These are phyloP conservation scores for Pseudogymnoascus sp. DNA, from an alignment of 2,329 filamentous ascomycete genomes.

Conservation along the genomic window DNA sequence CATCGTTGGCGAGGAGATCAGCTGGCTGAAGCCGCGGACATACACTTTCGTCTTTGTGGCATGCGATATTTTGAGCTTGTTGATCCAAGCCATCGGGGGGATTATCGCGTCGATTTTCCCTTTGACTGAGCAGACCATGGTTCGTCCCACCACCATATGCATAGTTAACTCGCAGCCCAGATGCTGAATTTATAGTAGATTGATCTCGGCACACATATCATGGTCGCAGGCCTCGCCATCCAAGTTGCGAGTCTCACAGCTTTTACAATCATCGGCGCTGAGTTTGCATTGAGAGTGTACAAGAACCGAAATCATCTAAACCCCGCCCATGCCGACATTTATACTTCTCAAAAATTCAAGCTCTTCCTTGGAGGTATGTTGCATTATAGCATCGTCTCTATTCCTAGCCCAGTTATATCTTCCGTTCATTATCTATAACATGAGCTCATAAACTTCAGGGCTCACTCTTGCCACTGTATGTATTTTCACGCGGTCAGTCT, in stretches of 20 bases:
- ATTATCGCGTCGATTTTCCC: conserved; percentile 44
- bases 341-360: conserved; percentile 14
- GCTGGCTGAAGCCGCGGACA: conserved; percentile 36
- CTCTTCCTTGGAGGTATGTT: conserved; percentile 13
- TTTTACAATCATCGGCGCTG: conserved; percentile 20
- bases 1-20: conserved; percentile 41
- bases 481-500: conserved; percentile 47
- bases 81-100: conserved; percentile 51
- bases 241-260: conserved; percentile 45
- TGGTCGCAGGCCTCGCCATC: conserved; percentile 50
- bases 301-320: conserved; percentile 7
- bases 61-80: conserved; percentile 52
- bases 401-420: background rate
- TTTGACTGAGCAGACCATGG: conserved; percentile 30
- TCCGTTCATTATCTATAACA: background rate
- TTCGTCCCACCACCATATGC: conserved; percentile 14
- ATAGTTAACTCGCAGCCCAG: background rate
- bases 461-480: conserved; percentile 42
- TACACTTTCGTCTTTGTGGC: conserved; percentile 54
- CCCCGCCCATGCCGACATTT: conserved; percentile 10
- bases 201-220: conserved; percentile 45
- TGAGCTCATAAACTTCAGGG: conserved; percentile 33
- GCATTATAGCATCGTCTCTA: background rate
- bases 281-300: conserved; percentile 13
- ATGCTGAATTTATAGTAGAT: conserved; percentile 10